A percentile compares a stretch with the other conserved stretches of the same genome.
phyloP scores from a whole-genome alignment of 2,329 filamentous ascomycete genomes.

The Aspergillus alliaceus region DNA sequence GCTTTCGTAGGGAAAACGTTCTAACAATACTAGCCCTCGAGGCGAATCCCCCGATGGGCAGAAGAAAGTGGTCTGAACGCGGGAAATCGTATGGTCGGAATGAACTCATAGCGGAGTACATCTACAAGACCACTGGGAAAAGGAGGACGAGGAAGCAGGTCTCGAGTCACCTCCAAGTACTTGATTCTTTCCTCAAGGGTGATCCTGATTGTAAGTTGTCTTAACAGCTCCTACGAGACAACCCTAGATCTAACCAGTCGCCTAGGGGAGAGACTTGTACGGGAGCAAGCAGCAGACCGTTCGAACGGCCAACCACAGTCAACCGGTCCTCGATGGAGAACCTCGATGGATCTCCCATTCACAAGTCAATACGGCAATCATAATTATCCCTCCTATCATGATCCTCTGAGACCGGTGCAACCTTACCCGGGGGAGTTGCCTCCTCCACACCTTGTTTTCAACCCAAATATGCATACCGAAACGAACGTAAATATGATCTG shows the following conservation, averaged over 20 bases:
- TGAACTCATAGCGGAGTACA: conserved; percentile 61
- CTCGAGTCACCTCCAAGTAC: conserved; percentile 64
- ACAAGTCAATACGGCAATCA: conserved; percentile 32
- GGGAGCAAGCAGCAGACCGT: conserved; percentile 35
- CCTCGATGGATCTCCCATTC: conserved; percentile 32
- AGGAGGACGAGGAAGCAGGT: conserved; percentile 59
- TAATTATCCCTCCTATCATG: conserved; percentile 29
- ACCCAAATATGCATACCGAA: conserved; percentile 32
- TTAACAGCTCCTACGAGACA: neutral
- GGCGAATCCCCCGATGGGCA: conserved; percentile 59
- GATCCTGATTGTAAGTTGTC: conserved; percentile 51
- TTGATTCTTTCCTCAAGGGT: conserved; percentile 56
- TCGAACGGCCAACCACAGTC: conserved; percentile 34
- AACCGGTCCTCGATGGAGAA: conserved; percentile 32
- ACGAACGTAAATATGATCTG: conserved; percentile 29
- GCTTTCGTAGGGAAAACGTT: neutral
- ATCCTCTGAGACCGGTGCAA: conserved; percentile 32
- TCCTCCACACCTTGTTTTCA: conserved; percentile 34
- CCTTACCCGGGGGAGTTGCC: conserved; percentile 36
- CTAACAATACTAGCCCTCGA: conserved; percentile 46
- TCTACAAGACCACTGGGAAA: conserved; percentile 56
- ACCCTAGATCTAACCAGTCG: conserved; percentile 1
- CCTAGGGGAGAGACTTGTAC: conserved; percentile 40
- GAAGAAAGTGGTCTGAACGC: conserved; percentile 53
- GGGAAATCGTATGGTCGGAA: conserved; percentile 60